A percentile compares a stretch with the other conserved stretches of the same genome.
Conservation (phyloP, 192 early-diverging fungal species). For the Lunasporangiospora selenospora region DNA sequence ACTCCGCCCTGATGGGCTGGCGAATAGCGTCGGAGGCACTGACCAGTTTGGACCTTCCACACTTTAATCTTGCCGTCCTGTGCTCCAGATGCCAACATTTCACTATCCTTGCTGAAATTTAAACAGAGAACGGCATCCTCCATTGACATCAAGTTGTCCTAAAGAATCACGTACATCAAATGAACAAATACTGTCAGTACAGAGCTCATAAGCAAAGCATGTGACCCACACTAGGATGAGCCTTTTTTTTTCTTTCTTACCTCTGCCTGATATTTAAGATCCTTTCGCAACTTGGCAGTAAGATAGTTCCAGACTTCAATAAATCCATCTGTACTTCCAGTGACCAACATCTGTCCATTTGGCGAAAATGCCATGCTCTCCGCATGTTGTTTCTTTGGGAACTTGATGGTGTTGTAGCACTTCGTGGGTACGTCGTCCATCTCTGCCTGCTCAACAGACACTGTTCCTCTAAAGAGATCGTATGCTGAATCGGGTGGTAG, state of each 20-base stretch:
- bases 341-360: slow-evolving; percentile 82
- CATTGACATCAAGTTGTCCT: slow-evolving; percentile 94
- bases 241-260: slow-evolving; percentile 54
- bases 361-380: slow-evolving; percentile 83
- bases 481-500: slow-evolving; percentile 71
- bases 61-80: slow-evolving; percentile 87
- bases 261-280: slow-evolving; percentile 91
- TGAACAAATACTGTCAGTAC: background rate
- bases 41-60: slow-evolving; percentile 85
- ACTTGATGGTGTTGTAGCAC: slow-evolving; percentile 87
- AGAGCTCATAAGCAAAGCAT: too few relatives aligned
- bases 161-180: background rate
- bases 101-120: slow-evolving; percentile 78
- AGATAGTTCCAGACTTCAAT: slow-evolving; percentile 96
- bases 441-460: slow-evolving; percentile 63
- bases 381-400: slow-evolving; percentile 88
- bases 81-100: slow-evolving; percentile 83
- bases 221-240: too few relatives aligned
- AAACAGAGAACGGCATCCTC: slow-evolving; percentile 82
- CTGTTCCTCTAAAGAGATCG: slow-evolving; percentile 83
- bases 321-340: slow-evolving; percentile 93
- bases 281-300: slow-evolving; percentile 89
- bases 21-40: slow-evolving; percentile 72
- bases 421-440: slow-evolving; percentile 78
- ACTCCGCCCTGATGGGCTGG: slow-evolving; percentile 89